Percentiles rank a stretch among this genome's conserved stretches.
Conservation (phyloP, 495 filamentous ascomycete genomes). For the Penicillium nucicola region DNA sequence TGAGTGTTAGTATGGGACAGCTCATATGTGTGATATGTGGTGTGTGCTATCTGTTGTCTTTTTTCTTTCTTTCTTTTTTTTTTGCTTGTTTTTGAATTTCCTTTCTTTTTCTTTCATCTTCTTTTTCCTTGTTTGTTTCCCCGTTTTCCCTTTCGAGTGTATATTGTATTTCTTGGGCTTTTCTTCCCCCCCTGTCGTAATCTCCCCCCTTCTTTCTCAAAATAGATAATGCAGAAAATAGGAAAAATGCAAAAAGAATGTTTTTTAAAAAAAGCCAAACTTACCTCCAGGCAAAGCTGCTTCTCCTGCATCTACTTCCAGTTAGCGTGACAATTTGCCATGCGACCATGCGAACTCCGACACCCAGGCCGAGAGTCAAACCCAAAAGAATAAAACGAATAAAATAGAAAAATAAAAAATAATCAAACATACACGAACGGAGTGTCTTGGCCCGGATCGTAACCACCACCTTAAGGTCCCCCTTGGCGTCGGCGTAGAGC, state of each 20-base stretch:
- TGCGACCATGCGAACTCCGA: neutral
- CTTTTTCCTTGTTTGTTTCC: slow-evolving; percentile 2
- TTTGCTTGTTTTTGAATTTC: neutral
- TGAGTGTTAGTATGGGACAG: neutral
- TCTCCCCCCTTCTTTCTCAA: neutral
- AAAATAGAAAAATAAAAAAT: slow-evolving; percentile 1
- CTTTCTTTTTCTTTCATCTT: neutral
- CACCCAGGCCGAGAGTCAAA: neutral
- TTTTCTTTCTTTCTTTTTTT: neutral
- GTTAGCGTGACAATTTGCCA: slow-evolving; percentile 13
- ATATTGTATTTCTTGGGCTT: neutral
- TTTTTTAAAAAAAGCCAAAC: slow-evolving; percentile 17
- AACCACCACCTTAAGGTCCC: slow-evolving; percentile 77
- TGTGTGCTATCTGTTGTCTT: too few species aligned
- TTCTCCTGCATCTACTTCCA: slow-evolving; percentile 59
- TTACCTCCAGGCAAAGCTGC: slow-evolving; percentile 84
- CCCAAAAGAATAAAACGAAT: neutral
- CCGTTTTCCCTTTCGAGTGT: neutral
- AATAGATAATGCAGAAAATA: too few species aligned
- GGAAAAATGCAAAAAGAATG: too few species aligned
- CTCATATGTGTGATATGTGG: neutral
- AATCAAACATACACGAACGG: slow-evolving; percentile 48
- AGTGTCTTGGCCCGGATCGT: slow-evolving; percentile 80
- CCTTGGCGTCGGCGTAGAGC: slow-evolving; percentile 74
- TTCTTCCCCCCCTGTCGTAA: neutral